Evolutionary conservation across 1,139 yeast species (phyloP), one percentile per base, ranked within the genome.

Genomic region (Pichia terricola): DNA sequence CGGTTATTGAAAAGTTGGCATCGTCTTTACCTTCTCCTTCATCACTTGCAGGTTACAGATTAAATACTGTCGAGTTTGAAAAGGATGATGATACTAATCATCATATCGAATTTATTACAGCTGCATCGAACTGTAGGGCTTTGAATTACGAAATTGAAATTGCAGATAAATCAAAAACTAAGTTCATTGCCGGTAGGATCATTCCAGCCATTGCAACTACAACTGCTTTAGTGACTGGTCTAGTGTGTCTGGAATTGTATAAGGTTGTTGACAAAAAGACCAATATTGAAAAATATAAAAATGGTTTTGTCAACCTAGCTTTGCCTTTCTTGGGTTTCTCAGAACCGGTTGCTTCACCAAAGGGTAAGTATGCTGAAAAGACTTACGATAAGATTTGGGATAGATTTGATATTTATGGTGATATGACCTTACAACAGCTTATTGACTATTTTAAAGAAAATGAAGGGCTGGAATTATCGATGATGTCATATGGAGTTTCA

Each of bases 131-230:
- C 63, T 79, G 95, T 65, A 80, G 99, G 63, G 99, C 99, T 32
- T 70, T 80, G 64, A 91, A 89, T 66, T 91, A 94, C 62, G 75
- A 80, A 38, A 89, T 91, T 57, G 91, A 83, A 56, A 65, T 83
- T 50, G 91, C 83, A 31, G 94, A 81, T 60, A 77, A 76, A 46
- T 75, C 75, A 44, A 82, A 80, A 66, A 84, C 94, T 32, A 84
- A 84, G 61, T 81, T 83, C 52, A 83, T 83, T 61, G 94, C 94
- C 16, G 97, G 97, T 45, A 81, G 94, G 65, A 91, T 91, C 54
- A 89, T 91, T 54, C 99, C 99, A 10, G 98, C 98, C 22, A 91
- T 91, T 70, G 98, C 98, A 35, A 91, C 99, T 2, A 94, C 99
- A 4, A 91, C 99, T 26, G 95, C 96, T 10, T 71, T 89, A 56